Base-by-base conservation (phyloP, 306 rosid genomes). In the Lupinus albus region DNA sequence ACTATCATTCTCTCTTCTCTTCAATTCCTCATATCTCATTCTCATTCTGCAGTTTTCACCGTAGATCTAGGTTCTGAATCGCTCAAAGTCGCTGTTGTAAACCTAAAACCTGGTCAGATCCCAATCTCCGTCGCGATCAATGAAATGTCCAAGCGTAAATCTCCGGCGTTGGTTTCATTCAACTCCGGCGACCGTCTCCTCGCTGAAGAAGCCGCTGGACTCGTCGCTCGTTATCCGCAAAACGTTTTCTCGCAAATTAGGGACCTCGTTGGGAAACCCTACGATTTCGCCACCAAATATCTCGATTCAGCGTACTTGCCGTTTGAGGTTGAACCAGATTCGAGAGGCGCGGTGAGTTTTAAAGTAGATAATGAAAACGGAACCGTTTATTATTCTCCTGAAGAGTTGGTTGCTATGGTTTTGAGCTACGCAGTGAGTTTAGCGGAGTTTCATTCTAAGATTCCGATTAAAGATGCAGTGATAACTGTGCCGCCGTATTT, bases 31-130 rank as follows among this genome's bases (percentile, higher is more conserved):
- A 35, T 79, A 55, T 74, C 80, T n/a, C 97, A 87, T 7, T 82
- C 99, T 16, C 86, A 90, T 71, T 85, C 94, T 11, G 97, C 97
- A 38, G 97, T 90, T 45, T 86, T 86, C 67, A 90, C 97, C 76
- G 75, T 93, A 88, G 99, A 93, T 90, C 99, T 93, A 30, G 99
- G 99, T 11, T 93, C 99, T 1, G 97, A 90, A 59, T 90, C 83
- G 85, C 15, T 86, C 45, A 93, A 93, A 69, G 99, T 90, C 2
- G 92, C 97, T 1, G 99, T 93, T n/a, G 99, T 93, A 20, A 93
- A 93, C 67, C 83, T 93, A 4, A 93, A 90, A 58, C 97, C 96
- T 2, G 97, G 99, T 2, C 97, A 93, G 80, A 84, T 74, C 49
- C 99, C 99, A 16, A 93, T 93, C 77, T 86, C 99, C 0, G 62